Evolutionary conservation across 768 basidiomycete genomes (phyloP), one percentile per base, ranked within the genome.

Genomic region (Rhodosporidiobolus odoratus): DNA sequence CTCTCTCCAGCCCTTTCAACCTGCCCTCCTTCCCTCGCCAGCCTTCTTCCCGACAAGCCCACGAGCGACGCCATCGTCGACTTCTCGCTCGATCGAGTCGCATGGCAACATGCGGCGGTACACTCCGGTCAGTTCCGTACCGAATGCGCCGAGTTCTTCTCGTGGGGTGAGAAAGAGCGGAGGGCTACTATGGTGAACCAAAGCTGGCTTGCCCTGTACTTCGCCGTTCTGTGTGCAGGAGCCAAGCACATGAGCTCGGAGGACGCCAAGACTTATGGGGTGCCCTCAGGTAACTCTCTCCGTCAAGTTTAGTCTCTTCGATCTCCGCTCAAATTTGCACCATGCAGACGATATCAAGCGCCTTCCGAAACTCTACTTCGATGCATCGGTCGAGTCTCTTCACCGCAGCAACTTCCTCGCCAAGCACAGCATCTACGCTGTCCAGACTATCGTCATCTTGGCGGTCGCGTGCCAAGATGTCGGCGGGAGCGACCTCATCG

Each of bases 191-290:
- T 62, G 12, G 73, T 74, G 30, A 74, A 74, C 35, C 66, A 68
- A 41, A 56, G 54, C 17, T 74, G 69, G 69, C 34, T 71, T 4
- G 69, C 65, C 27, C 41, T 74, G 30, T 74, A 71, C 66, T 71
- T 58, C 27, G 53, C 63, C 19, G 19, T 74, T 13, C 43, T 71
- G 12, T 68, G 66, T 27, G 66, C 65, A 25, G 69, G 69, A 0
- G 60, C 68, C 27, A 71, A 74, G 60, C 69, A 74, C 50, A 68
- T 71, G 73, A 34, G 45, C 25, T 21, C 45, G 7, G 34, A 59
- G 32, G 73, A 65, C 16, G 50, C 62, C 8, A 13, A 12, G 3
- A 19, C 19, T n/a, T 34, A 35, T 23, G 60, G 65, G 15, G 3
- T 52, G 25, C 6, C 45, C 27, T 3, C 12, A 6, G 38, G 35